Evolutionary conservation across 2,329 filamentous ascomycete species (phyloP).

Genomic region (Clarireedia monteithiana): DNA sequence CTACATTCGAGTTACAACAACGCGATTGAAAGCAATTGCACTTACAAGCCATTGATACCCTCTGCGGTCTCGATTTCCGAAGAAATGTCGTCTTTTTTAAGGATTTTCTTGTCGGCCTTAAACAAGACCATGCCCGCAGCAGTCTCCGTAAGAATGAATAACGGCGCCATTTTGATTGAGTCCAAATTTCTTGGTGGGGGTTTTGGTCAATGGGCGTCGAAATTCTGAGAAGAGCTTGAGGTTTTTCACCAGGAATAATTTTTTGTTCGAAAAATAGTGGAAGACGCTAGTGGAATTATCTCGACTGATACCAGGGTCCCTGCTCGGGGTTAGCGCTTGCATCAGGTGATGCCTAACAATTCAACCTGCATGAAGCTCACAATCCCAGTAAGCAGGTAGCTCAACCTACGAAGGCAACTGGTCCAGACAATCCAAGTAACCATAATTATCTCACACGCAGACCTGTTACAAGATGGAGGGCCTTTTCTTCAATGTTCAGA

Average conservation of each 20-base stretch:
- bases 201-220: conserved; percentile 9
- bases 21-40: conserved; percentile 25
- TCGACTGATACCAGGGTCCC: background rate
- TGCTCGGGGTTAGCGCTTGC: background rate
- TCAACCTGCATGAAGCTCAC: background rate
- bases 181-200: conserved; percentile 10
- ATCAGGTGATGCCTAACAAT: conserved; percentile 11
- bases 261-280: conserved; percentile 13
- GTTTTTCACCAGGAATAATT: conserved; percentile 20
- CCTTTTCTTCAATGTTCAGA: conserved; percentile 89
- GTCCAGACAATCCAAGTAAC: conserved; percentile 10
- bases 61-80: conserved; percentile 72
- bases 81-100: conserved; percentile 77
- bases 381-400: conserved; percentile 3
- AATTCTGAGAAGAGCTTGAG: conserved; percentile 12
- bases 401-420: conserved; percentile 7
- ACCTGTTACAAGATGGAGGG: conserved; percentile 63
- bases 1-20: conserved; percentile 1
- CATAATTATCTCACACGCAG: conserved; percentile 6
- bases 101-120: conserved; percentile 97
- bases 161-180: conserved; percentile 55
- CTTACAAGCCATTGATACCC: conserved; percentile 79
- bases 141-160: conserved; percentile 91
- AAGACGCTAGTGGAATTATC: conserved; percentile 13
- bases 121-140: conserved; percentile 86